Percentiles rank a stretch among this genome's conserved stretches.
Conservation (phyloP, 2,329 filamentous ascomycete species). For the Plectosphaerella cucumerina region DNA sequence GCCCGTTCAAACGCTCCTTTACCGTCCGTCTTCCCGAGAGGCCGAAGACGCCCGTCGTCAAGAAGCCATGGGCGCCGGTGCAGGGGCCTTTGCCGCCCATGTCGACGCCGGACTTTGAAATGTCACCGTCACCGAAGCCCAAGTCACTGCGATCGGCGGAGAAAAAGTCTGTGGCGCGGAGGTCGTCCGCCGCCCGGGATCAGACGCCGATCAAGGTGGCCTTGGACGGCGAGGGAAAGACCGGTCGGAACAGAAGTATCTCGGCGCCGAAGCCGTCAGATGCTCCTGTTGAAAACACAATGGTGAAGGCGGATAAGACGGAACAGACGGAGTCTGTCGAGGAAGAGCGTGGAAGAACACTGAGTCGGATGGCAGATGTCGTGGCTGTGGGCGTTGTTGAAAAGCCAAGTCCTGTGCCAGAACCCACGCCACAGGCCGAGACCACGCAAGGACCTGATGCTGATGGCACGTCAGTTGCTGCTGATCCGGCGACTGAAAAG, state of each 20-base stretch:
- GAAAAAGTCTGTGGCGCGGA: background rate
- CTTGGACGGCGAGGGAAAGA: background rate
- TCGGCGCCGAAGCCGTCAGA: background rate
- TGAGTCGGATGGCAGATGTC: background rate
- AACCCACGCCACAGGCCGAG: no score
- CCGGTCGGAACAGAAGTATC: background rate
- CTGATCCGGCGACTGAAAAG: no score
- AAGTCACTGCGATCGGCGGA: background rate
- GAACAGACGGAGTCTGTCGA: background rate
- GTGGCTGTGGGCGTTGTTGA: no score
- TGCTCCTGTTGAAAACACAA: background rate
- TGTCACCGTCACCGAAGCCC: constrained; percentile 7
- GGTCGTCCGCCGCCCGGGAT: background rate
- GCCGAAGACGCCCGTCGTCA: constrained; percentile 60
- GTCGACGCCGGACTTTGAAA: constrained; percentile 26
- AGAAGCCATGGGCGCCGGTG: constrained; percentile 62
- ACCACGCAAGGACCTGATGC: no score
- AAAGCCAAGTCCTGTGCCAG: no score
- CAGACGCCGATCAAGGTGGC: background rate
- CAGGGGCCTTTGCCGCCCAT: constrained; percentile 27
- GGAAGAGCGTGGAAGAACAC: background rate
- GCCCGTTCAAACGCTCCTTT: constrained; percentile 77
- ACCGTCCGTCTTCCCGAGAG: constrained; percentile 68
- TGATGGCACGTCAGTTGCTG: no score
- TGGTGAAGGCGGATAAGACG: no score